A percentile compares a stretch with the other conserved stretches of the same genome.
These are phyloP conservation scores for Blastocrithidia nonstop DNA, from an alignment of 208 protist species.

Conservation along the genomic window DNA sequence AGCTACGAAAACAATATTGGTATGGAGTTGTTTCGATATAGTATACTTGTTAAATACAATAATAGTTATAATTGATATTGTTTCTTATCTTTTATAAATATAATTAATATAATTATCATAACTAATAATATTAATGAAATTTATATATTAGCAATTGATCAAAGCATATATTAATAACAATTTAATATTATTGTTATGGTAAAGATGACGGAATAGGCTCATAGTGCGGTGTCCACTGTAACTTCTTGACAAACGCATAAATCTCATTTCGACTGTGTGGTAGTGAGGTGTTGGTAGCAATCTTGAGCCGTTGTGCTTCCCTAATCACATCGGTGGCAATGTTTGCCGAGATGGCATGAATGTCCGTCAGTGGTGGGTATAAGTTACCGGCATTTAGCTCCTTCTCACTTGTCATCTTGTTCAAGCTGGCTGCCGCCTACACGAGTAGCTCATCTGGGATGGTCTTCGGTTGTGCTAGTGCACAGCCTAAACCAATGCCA, in stretches of 20 bases:
- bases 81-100: too few relatives aligned
- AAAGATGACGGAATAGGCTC: neutral
- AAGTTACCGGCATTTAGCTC: conserved; percentile 30
- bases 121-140: too few relatives aligned
- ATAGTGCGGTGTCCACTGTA: conserved; percentile 40
- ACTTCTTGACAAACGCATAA: conserved; percentile 18
- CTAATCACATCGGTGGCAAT: conserved; percentile 54
- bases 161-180: too few relatives aligned
- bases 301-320: conserved; percentile 40
- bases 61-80: too few relatives aligned
- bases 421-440: conserved; percentile 63
- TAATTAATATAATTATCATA: too few relatives aligned
- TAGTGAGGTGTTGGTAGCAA: conserved; percentile 28
- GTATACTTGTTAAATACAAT: too few relatives aligned
- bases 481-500: conserved; percentile 86
- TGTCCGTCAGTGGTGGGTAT: conserved; percentile 57
- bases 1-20: too few relatives aligned
- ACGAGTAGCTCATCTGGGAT: conserved; percentile 86
- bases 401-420: conserved; percentile 24
- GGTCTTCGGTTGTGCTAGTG: conserved; percentile 33
- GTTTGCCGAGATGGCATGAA: conserved; percentile 60
- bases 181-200: too few relatives aligned
- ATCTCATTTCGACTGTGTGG: conserved; percentile 26
- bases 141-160: too few relatives aligned
- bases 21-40: too few relatives aligned